phyloP scores from a whole-genome alignment of 164 flowering plant species.

The Stephania cephalantha region DNA sequence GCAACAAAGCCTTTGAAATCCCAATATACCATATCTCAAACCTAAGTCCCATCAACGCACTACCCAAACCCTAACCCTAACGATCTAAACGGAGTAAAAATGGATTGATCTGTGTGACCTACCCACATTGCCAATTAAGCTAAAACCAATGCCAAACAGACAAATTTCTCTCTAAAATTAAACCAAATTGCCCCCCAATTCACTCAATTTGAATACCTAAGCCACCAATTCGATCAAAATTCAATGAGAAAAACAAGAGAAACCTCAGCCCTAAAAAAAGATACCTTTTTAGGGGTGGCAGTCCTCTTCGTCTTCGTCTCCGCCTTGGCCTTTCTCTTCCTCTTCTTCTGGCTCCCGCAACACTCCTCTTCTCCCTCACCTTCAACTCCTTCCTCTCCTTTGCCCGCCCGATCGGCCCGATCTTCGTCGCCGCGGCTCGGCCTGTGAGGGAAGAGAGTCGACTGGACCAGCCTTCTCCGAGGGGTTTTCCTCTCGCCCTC shows the following conservation, averaged over 20 bases:
- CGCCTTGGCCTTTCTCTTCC: conserved; percentile 25
- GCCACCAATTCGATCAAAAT: neutral
- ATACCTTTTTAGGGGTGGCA: conserved; percentile 38
- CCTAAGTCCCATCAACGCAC: too few species aligned
- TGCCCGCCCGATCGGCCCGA: neutral
- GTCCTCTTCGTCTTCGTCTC: conserved; percentile 21
- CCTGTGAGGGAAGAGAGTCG: conserved; percentile 38
- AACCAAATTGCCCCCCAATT: neutral
- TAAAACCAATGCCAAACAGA: neutral
- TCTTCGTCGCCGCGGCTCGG: conserved; percentile 17
- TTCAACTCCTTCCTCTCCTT: neutral
- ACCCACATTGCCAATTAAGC: neutral
- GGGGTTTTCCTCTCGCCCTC: conserved; percentile 19
- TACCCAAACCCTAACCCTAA: neutral
- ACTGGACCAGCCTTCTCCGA: conserved; percentile 49
- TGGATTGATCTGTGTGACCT: neutral
- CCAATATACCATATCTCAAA: neutral
- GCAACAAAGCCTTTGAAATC: neutral
- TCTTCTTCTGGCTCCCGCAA: conserved; percentile 37
- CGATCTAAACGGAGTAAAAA: neutral
- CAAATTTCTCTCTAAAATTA: neutral
- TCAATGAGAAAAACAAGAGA: neutral
- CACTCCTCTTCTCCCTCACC: conserved; percentile 31
- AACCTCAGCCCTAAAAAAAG: neutral
- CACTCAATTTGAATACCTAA: neutral